A percentile compares a stretch with the other conserved stretches of the same genome.
Evolutionary conservation across 2,329 filamentous ascomycete species (phyloP).

Genomic region (Colletotrichum godetiae): DNA sequence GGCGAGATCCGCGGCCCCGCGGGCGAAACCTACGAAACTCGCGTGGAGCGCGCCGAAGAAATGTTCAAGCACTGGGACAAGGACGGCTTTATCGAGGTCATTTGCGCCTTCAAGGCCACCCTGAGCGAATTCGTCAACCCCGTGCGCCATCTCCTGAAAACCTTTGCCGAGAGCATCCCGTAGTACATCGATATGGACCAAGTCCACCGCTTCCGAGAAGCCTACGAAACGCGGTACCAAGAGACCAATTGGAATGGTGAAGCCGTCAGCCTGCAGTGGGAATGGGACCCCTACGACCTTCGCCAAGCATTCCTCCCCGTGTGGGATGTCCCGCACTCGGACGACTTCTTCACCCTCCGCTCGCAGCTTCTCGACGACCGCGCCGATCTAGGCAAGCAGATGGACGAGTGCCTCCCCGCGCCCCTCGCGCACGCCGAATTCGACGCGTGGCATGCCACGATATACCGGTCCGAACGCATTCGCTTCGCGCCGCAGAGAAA

Average conservation of each 20-base stretch:
- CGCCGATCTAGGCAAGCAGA: neutral
- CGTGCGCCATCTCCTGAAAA: neutral
- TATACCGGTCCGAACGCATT: conserved; percentile 5
- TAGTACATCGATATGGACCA: neutral
- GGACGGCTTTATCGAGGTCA: conserved; percentile 10
- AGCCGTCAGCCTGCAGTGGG: conserved; percentile 6
- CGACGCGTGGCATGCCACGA: conserved; percentile 2
- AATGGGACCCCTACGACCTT: neutral
- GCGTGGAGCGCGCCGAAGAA: neutral
- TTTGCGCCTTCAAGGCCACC: conserved; percentile 27
- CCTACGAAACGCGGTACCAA: neutral
- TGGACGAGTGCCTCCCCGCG: neutral
- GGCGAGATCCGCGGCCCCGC: neutral
- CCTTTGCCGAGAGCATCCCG: neutral
- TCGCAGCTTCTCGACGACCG: neutral
- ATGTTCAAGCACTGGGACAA: conserved; percentile 8
- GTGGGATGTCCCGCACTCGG: neutral
- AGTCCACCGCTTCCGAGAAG: neutral
- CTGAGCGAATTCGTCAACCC: conserved; percentile 17
- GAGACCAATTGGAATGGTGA: neutral
- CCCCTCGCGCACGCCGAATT: conserved; percentile 4
- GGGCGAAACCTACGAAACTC: conserved; percentile 2
- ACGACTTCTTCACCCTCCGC: neutral
- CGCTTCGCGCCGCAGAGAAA: neutral
- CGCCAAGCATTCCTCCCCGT: neutral